Percentiles rank a stretch among this genome's conserved stretches.
phyloP scores from a whole-genome alignment of 257 asterid genomes.

The Penstemon davidsonii region DNA sequence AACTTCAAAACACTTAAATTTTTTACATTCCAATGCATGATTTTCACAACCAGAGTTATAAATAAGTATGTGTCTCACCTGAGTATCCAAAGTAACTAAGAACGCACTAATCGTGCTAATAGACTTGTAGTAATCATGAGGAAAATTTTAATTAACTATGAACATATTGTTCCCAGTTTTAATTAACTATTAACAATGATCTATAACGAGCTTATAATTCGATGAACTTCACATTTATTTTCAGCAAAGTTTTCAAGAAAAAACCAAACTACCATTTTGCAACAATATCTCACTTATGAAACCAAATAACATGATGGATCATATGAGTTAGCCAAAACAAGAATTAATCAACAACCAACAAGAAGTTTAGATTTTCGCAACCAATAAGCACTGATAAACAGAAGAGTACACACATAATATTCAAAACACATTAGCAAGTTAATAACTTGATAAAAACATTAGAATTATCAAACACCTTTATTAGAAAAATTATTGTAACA shows the following conservation, averaged over 20 bases:
- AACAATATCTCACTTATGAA: not conserved
- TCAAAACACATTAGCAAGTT: not conserved
- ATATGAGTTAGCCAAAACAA: not conserved
- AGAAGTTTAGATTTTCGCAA: not conserved
- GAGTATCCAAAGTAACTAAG: not conserved
- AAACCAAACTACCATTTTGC: not conserved
- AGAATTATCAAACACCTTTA: constrained; percentile 15
- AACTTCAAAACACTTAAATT: not conserved
- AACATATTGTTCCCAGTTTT: not conserved
- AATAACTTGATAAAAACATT: not conserved
- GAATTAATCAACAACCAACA: not conserved
- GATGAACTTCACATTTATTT: not conserved
- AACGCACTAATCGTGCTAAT: not conserved
- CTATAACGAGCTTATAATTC: not conserved
- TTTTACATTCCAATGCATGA: not conserved
- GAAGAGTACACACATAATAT: not conserved
- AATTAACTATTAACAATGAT: no score
- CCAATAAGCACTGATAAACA: not conserved
- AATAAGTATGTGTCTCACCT: no score
- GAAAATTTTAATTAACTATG: not conserved
- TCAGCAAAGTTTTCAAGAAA: not conserved
- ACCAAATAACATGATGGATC: not conserved
- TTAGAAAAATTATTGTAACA: constrained; percentile 32
- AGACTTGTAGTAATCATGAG: not conserved
- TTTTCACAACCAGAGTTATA: not conserved